phyloP scores from a whole-genome alignment of 1,139 yeast genomes.

The Torulaspora pretoriensis region DNA sequence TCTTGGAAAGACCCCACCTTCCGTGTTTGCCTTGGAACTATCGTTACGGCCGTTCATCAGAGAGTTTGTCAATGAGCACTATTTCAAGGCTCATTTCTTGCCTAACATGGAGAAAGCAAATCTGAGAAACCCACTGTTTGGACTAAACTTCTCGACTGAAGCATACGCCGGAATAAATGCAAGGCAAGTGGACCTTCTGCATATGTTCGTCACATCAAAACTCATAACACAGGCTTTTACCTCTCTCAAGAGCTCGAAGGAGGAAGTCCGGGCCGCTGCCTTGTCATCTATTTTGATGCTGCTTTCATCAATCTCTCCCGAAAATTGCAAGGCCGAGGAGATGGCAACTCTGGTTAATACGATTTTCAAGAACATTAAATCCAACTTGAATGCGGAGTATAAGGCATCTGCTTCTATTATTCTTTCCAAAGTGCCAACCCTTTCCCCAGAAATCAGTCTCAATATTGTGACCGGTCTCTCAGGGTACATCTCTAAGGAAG shows the following conservation, averaged over 20 bases:
- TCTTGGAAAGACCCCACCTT: slow-evolving; percentile 45
- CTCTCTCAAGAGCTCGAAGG: slow-evolving; percentile 70
- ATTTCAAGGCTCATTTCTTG: slow-evolving; percentile 43
- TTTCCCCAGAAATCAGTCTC: slow-evolving; percentile 32
- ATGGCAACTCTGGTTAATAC: slow-evolving; percentile 45
- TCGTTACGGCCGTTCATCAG: slow-evolving; percentile 39
- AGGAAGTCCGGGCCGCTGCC: slow-evolving; percentile 54
- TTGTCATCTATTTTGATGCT: slow-evolving; percentile 39
- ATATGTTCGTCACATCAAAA: slow-evolving; percentile 45
- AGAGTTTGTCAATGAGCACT: slow-evolving; percentile 43
- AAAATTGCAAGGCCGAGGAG: slow-evolving; percentile 23
- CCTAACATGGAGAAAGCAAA: slow-evolving; percentile 73
- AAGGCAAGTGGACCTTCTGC: slow-evolving; percentile 39
- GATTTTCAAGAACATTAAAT: slow-evolving; percentile 53
- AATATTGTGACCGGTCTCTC: slow-evolving; percentile 45
- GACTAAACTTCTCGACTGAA: slow-evolving; percentile 49
- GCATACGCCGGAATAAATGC: slow-evolving; percentile 42
- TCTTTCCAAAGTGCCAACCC: slow-evolving; percentile 37
- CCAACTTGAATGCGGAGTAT: slow-evolving; percentile 64
- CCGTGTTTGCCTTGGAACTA: slow-evolving; percentile 29
- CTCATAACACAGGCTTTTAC: slow-evolving; percentile 57
- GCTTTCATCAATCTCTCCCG: slow-evolving; percentile 18
- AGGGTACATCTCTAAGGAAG: slow-evolving; percentile 62
- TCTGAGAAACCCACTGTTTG: slow-evolving; percentile 75
- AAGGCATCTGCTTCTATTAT: slow-evolving; percentile 48